Evolutionary conservation across 495 filamentous ascomycete genomes (phyloP).

Genomic region (Penicillium robsamsonii): DNA sequence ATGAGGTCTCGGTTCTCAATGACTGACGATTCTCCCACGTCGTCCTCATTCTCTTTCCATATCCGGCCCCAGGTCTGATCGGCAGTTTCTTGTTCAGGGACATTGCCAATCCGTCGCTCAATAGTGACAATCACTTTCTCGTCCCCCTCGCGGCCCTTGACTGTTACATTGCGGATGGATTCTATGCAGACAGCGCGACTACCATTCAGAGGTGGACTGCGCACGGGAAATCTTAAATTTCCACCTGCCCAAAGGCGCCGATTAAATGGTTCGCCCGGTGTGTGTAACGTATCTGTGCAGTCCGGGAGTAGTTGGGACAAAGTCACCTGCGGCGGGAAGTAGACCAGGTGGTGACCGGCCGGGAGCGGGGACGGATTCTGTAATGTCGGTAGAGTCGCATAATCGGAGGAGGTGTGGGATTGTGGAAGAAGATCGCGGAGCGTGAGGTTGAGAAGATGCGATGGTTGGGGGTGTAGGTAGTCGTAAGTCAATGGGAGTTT

Average conservation of each 20-base stretch:
- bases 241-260: slow-evolving; percentile 83
- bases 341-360: slow-evolving; percentile 61
- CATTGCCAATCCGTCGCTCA: slow-evolving; percentile 47
- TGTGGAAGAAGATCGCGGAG: slow-evolving; percentile 58
- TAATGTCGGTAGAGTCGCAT: slow-evolving; percentile 35
- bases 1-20: slow-evolving; percentile 58
- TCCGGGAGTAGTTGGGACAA: slow-evolving; percentile 61
- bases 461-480: slow-evolving; percentile 60
- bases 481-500: slow-evolving; percentile 58
- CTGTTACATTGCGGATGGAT: slow-evolving; percentile 57
- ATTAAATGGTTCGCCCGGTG: slow-evolving; percentile 61
- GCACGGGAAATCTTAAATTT: slow-evolving; percentile 33
- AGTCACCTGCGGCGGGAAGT: slow-evolving; percentile 65
- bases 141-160: slow-evolving; percentile 53
- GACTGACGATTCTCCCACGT: slow-evolving; percentile 36
- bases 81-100: slow-evolving; percentile 36
- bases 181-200: slow-evolving; percentile 59
- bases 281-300: slow-evolving; percentile 69
- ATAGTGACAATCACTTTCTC: slow-evolving; percentile 62
- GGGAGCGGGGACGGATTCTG: slow-evolving; percentile 39
- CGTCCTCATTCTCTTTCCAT: slow-evolving; percentile 40
- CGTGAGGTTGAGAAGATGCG: slow-evolving; percentile 62
- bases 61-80: slow-evolving; percentile 39
- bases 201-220: slow-evolving; percentile 45
- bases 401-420: not conserved